phyloP scores from a whole-genome alignment of 2,329 filamentous ascomycete genomes.

The Lecanicillium sp. region DNA sequence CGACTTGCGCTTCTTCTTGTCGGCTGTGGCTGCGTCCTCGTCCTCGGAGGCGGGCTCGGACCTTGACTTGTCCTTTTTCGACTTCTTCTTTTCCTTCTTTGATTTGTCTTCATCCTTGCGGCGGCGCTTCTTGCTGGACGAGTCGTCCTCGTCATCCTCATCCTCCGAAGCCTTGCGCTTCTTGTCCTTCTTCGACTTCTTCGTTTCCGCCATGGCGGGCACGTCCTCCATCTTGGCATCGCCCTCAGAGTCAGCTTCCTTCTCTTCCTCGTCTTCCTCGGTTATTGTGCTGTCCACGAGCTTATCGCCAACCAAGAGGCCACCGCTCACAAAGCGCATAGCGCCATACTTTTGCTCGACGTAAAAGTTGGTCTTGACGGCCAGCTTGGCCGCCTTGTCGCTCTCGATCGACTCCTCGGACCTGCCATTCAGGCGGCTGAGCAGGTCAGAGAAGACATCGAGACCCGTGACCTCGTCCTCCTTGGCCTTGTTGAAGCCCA shows the following conservation, averaged over 20 bases:
- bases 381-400: constrained; percentile 60
- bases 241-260: constrained; percentile 12
- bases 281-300: constrained; percentile 29
- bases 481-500: constrained; percentile 72
- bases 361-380: constrained; percentile 66
- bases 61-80: constrained; percentile 19
- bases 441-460: constrained; percentile 75
- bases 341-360: constrained; percentile 68
- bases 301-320: constrained; percentile 55
- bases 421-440: constrained; percentile 87
- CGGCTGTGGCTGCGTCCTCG: constrained; percentile 14
- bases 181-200: constrained; percentile 26
- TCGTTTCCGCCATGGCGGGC: constrained; percentile 7
- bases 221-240: constrained; percentile 15
- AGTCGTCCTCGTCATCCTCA: not conserved
- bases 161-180: not conserved
- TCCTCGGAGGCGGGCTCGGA: constrained; percentile 19
- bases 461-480: constrained; percentile 77
- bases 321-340: constrained; percentile 84
- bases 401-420: constrained; percentile 63
- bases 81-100: constrained; percentile 35
- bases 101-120: constrained; percentile 12
- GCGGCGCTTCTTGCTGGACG: too few species aligned
- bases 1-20: constrained; percentile 28
- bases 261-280: constrained; percentile 15